Base-by-base conservation (phyloP, 208 protist genomes). In the Leishmania guyanensis region DNA sequence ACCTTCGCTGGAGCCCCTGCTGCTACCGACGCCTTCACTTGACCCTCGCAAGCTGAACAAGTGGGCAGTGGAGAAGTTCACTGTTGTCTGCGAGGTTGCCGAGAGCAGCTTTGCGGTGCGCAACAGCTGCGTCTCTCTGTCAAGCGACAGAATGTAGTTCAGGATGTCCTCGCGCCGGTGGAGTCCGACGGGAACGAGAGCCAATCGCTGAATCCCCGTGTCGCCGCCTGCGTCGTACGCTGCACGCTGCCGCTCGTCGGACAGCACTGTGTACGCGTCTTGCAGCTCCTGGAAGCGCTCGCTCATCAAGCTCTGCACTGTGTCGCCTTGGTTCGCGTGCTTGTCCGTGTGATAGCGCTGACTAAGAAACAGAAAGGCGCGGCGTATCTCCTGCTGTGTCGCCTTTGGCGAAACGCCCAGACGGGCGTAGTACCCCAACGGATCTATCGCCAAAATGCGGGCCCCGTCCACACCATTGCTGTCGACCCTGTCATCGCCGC, bases 281-380 rank as follows among this genome's bases (percentile, higher is more conserved):
- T 94, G 86, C 39, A 97, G 86, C 58, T 94, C 77, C 84, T 94
- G 87, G 77, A 97, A 97, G 53, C 94, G 88, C 5, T 88, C 87
- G 71, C 92, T 93, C 94, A 97, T 97, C 20, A 90, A 74, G 3
- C 86, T 78, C 76, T 92, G 88, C 39, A 89, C 66, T 36, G 79
- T 88, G 6, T 84, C 79, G 16, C 81, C 75, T 56, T 90, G 83
- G 26, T 68, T 86, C 22, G 60, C 69, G 86, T 96, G 92, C 75
- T 96, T 97, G 82, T 98, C 95, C 5, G 92, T 95, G 86, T 98
- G 95, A 82, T 96, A 98, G 43, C 83, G 89, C 80, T 92, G 89
- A 74, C 92, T 95, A 46, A 98, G 86, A 17, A 90, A 83, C 17
- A 96, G 75, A 79, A 97, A 98, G 2, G 93, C 92, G 16, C 86